Evolutionary conservation across 129 eudicot species (phyloP), one percentile per base, ranked within the genome.

Genomic region (Artemisia tridentata): DNA sequence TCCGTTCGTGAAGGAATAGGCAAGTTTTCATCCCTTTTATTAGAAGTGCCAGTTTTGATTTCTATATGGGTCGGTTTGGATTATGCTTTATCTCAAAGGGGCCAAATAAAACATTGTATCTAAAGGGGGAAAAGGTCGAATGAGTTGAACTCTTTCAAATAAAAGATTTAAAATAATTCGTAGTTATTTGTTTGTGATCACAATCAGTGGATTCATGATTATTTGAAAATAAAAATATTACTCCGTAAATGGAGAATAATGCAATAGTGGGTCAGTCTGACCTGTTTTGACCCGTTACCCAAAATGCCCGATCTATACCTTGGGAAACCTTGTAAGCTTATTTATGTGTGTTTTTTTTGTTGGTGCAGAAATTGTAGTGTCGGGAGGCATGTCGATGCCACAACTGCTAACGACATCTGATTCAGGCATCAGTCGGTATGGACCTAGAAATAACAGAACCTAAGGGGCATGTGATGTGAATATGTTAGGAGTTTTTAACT

Each of bases 351-450:
- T 46, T 13, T 25, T 71, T 51, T 17, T 74, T 69, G 70, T 76
- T 60, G 63, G 63, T 88, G 86, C 96, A 88, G 97, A 91, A 58
- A 91, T 91, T 74, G 97, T 91, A 1, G 96, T 91, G 23, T 91
- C 97, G 1, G 97, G 97, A 65, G 96, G 97, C 46, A 91, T 91
- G 97, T 91, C 97, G 7, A 88, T 91, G 95, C 97, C 97, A 17
- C 97, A 88, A 76, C 74, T 82, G 59, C 84, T 91, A 46, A 81
- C 95, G 17, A 86, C 97, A n/a, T 43, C 82, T 48, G 97, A 85
- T 65, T 72, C 86, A 19, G 78, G 83, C 54, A 76, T 43, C 38
- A 72, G 63, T 60, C 81, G 74, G 55, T 84, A 88, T 63, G 86
- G 92, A 85, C 86, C 67, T 70, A 74, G 89, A 79, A 80, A 80